phyloP scores from a whole-genome alignment of 1,139 yeast genomes.

The Schwanniomyces etchellsii region DNA sequence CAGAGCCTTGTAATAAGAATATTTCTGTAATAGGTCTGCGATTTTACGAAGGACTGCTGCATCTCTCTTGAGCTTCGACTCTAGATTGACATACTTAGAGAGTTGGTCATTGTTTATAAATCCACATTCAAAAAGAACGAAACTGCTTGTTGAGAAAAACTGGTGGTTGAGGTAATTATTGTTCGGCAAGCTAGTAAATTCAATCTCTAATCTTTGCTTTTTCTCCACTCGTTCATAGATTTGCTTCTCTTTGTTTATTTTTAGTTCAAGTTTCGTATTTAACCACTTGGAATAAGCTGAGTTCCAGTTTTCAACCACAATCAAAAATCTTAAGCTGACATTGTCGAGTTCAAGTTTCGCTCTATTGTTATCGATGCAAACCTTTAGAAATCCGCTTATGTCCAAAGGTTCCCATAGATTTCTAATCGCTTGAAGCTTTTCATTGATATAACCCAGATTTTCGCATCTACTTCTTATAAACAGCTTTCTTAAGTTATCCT shows the following conservation, averaged over 20 bases:
- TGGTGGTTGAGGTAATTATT: conserved; percentile 27
- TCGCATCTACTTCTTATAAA: conserved; percentile 8
- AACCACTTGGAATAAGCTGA: conserved; percentile 43
- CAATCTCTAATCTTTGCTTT: conserved; percentile 19
- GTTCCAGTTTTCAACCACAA: conserved; percentile 43
- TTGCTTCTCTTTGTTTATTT: conserved; percentile 19
- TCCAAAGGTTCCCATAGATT: conserved; percentile 39
- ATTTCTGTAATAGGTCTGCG: conserved; percentile 28
- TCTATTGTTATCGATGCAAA: conserved; percentile 19
- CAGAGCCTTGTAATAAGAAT: conserved; percentile 29
- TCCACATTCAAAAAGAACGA: conserved; percentile 46
- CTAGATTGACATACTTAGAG: conserved; percentile 12
- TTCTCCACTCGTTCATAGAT: conserved; percentile 21
- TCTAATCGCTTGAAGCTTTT: conserved; percentile 27
- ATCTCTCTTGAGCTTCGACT: conserved; percentile 31
- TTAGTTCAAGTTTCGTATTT: conserved; percentile 31
- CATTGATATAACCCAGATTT: conserved; percentile 15
- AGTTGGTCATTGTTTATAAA: conserved; percentile 14
- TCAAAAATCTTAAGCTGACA: conserved; percentile 24
- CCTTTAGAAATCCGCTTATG: conserved; percentile 16
- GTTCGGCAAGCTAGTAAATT: conserved; percentile 34
- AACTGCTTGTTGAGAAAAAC: conserved; percentile 32
- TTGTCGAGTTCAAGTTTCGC: conserved; percentile 14
- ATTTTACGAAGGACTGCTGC: conserved; percentile 32
- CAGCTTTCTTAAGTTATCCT: too few species aligned